Conservation (phyloP, 495 filamentous ascomycete genomes). For the Penicillium paradoxum region DNA sequence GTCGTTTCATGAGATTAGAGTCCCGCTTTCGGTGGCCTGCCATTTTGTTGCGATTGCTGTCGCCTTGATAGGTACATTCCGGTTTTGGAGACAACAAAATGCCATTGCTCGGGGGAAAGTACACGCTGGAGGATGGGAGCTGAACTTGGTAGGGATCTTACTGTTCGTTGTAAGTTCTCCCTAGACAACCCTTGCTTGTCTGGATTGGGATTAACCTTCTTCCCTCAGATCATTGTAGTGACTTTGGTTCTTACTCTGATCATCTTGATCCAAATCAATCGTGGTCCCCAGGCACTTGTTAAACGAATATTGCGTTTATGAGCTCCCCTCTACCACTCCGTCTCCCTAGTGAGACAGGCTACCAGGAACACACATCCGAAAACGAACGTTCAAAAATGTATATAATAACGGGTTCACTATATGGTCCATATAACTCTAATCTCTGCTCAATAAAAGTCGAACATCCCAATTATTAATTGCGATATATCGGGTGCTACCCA, state of each 20-base stretch:
- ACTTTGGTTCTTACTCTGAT: slow-evolving; percentile 29
- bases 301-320: slow-evolving; percentile 5
- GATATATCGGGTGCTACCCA: no score
- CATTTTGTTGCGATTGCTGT: slow-evolving; percentile 54
- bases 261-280: slow-evolving; percentile 27
- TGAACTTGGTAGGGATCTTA: slow-evolving; percentile 49
- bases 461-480: no score
- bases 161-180: slow-evolving; percentile 45
- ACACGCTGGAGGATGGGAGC: slow-evolving; percentile 63
- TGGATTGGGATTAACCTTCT: neutral
- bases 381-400: no score
- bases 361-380: no score
- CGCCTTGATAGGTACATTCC: slow-evolving; percentile 52
- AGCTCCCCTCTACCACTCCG: neutral
- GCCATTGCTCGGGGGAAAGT: slow-evolving; percentile 61
- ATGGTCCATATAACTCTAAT: no score
- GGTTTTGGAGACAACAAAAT: slow-evolving; percentile 67
- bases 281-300: neutral
- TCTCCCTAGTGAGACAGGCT: no score
- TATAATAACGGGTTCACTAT: no score
- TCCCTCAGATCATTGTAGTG: slow-evolving; percentile 20
- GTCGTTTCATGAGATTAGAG: slow-evolving; percentile 59
- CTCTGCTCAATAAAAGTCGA: no score
- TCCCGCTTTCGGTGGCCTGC: slow-evolving; percentile 58
- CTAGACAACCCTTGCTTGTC: neutral